Base-by-base conservation (phyloP, 495 filamentous ascomycete species). In the Neurospora sublineolata region DNA sequence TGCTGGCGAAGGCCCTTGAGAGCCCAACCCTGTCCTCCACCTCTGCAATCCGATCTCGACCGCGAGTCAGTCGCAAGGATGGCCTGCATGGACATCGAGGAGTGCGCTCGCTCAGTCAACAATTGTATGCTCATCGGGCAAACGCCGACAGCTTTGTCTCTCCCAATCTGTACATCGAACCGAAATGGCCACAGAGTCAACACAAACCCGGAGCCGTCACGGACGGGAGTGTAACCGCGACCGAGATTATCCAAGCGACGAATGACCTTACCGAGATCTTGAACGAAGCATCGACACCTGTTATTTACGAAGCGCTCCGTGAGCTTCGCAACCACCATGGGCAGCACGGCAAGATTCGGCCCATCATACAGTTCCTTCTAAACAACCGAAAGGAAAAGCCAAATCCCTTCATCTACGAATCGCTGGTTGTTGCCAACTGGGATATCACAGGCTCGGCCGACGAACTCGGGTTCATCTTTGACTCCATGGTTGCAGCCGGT, bases 401-500 rank as follows among this genome's bases (percentile, higher is more conserved):
- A 20, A 89, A 88, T 75, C 76, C 83, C 23, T 81, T 85, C 30
- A 84, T 97, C 69, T 97, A 94, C 79, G 86, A 89, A 73, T 87
- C 88, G 1, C 81, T 97, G 39, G 88, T 97, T 64, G 82, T 87
- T 16, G 89, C 89, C 16, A 93, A 95, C 79, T 82, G 88, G 30
- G 86, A 89, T 78, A 83, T 84, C 39, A 79, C 85, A 70, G 92
- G 93, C 3, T 91, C 92, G 37, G 89, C 89, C 8, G 82, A 79
- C 37, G 82, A 85, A 60, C 86, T 94, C 20, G 80, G 78, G 16
- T 73, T 75, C n/a, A 79, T 96, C 5, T 79, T 94, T 18, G 75
- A 85, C 37, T 92, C 97, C 75, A 93, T 97, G 89, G 82, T 85
- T 71, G 78, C 79, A 14, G 81, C 83, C 67, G 84, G 85, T 0